Evolutionary conservation across 768 basidiomycete species (phyloP), one percentile per base, ranked within the genome.

Genomic region (Suillus discolor): DNA sequence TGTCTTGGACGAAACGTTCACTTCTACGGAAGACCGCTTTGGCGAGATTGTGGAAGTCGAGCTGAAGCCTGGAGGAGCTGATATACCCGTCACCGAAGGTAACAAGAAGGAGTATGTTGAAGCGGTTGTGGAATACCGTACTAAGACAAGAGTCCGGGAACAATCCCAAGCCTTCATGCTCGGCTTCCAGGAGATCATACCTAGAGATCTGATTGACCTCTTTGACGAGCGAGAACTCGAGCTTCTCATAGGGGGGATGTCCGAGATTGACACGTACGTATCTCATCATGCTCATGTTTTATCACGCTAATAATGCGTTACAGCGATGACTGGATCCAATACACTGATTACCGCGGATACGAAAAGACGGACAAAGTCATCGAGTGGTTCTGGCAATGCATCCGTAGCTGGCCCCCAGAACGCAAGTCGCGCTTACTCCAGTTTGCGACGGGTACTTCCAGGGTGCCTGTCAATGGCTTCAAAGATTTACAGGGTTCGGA

Each of bases 301-400:
- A 51, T 42, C 11, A 45, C 39, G 45, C 34, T 18, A 44, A 53
- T 62, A 31, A 57, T 49, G 42, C 61, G 25, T 51, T 28, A 3
- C 57, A 89, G 89, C 80, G 92, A 95, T 70, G 93, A 95, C 72
- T 96, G 94, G 94, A 92, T 89, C 70, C 94, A 94, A 72, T 94
- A 93, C 78, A 97, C 95, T 23, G 95, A 96, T 73, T 96, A 96
- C 74, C 89, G 93, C 62, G 90, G 91, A 6, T 94, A 93, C 73
- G 88, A 91, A 72, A 92, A 91, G 81, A 90, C 87, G 4, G 93
- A 94, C 73, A 89, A 92, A 73, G 90, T 93, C 66, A 93, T 96
- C 68, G 91, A 93, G 72, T 96, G 95, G 95, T 97, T 97, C 83
- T 96, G 95, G 95, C 89, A 95, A 75, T 92, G 90, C 71, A 86